Evolutionary conservation across 1,284 basidiomycete genomes (phyloP).

Genomic region (Moniliophthora roreri): DNA sequence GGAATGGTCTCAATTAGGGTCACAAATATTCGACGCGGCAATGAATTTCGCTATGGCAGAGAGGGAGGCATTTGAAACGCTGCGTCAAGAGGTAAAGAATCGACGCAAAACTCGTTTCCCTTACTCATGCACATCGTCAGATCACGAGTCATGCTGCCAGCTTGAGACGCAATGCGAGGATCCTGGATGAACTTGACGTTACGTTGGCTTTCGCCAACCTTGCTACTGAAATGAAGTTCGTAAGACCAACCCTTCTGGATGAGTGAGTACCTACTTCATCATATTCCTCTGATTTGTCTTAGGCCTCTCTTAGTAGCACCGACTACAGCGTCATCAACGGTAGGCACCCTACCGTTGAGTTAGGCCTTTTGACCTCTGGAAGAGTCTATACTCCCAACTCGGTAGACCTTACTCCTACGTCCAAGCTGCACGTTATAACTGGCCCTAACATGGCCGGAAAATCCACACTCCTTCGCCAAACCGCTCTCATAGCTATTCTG

Average conservation of each 20-base stretch:
- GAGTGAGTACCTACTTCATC: constrained; percentile 52
- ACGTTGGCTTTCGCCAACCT: constrained; percentile 80
- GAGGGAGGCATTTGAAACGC: constrained; percentile 65
- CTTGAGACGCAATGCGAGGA: constrained; percentile 74
- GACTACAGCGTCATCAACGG: constrained; percentile 75
- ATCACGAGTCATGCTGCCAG: constrained; percentile 56
- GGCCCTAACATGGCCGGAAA: constrained; percentile 98
- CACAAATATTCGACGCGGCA: constrained; percentile 58
- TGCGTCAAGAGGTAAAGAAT: constrained; percentile 63
- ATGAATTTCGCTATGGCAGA: constrained; percentile 59
- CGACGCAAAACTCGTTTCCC: background rate
- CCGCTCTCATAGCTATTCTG: constrained; percentile 86
- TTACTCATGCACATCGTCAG: constrained; percentile 36
- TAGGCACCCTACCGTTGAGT: constrained; percentile 91
- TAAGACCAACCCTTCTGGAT: constrained; percentile 70
- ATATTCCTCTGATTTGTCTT: background rate
- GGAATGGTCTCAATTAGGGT: constrained; percentile 79
- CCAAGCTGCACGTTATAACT: constrained; percentile 80
- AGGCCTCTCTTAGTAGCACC: constrained; percentile 39
- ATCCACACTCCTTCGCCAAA: constrained; percentile 90
- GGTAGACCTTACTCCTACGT: constrained; percentile 56
- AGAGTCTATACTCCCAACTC: constrained; percentile 86
- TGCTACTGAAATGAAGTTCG: constrained; percentile 78
- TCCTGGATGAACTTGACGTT: constrained; percentile 91
- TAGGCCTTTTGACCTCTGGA: constrained; percentile 76